These are phyloP conservation scores for Raffaelea ambrosiae DNA, from an alignment of 2,329 filamentous ascomycete species.

Conservation along the genomic window DNA sequence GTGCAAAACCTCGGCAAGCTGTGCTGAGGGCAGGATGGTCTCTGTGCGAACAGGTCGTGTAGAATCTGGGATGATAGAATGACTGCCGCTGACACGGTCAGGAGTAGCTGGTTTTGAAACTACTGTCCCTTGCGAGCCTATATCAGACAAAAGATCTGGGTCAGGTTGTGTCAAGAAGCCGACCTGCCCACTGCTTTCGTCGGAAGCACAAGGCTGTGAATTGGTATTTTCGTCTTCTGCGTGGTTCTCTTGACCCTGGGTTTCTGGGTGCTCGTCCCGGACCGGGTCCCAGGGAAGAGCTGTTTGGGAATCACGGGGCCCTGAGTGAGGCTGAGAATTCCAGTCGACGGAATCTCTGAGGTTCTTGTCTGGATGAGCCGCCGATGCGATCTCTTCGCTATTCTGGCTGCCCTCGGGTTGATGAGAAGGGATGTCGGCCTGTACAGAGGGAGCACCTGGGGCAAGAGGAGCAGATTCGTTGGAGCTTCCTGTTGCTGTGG, in stretches of 20 bases:
- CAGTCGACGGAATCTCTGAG: conserved; percentile 6
- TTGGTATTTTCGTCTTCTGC: too few species aligned
- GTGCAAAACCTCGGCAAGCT: background rate
- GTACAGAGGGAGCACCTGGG: background rate
- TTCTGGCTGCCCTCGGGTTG: background rate
- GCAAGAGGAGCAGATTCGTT: background rate
- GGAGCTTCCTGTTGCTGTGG: background rate
- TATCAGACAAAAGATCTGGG: conserved; percentile 1
- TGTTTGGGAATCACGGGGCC: too few species aligned
- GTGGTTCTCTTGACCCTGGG: too few species aligned
- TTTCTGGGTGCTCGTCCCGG: too few species aligned
- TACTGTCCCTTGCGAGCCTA: background rate
- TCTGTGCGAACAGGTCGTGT: background rate
- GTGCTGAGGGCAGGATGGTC: background rate
- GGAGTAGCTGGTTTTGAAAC: background rate
- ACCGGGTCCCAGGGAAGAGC: too few species aligned
- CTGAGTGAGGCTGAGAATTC: background rate
- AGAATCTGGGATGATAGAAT: conserved; percentile 1
- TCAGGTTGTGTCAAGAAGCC: conserved; percentile 11
- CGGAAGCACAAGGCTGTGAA: background rate
- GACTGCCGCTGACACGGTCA: background rate
- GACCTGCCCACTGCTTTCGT: background rate
- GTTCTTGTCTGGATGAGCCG: too few species aligned
- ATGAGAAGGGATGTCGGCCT: background rate
- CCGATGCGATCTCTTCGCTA: background rate